Evolutionary conservation across 140 eudicot species (phyloP), one percentile per base, ranked within the genome.

Genomic region (Stevia rebaudiana): DNA sequence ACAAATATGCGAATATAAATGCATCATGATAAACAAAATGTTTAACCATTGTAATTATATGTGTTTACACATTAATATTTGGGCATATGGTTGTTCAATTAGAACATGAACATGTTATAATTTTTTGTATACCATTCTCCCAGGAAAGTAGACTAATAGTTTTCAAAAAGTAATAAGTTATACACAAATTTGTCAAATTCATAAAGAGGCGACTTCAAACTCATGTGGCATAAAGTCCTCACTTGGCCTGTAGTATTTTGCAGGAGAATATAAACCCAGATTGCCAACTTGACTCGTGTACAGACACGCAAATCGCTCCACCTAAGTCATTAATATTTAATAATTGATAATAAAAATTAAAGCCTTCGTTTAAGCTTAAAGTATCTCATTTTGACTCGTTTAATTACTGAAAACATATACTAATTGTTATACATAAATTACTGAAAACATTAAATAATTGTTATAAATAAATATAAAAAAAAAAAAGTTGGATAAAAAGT

Each of bases 171-270:
- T 39, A 31, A 44, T 37, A 31, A 67, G 67, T 59, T 74, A 68
- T 68, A 30, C 56, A 40, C 42, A 64, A 33, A 72, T 40, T 15
- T 37, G 48, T 13, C 39, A 11, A 71, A 13, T 52, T 75, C 21
- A 75, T 6, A 75, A 15, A 10, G 75, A 75, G 18, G 86, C 67
- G 63, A 90, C 82, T 36, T 87, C 98, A 47, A 79, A 77, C 61
- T 92, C 98, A 51, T 92, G 98, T 8, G 96, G 98, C 94, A 92
- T 82, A 79, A 79, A 88, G 55, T 92, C 98, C 57, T 87, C 98
- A 43, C 86, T 81, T 16, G 98, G 96, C 72, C 98, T 85, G 67
- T 92, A 88, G 86, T 92, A 85, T 70, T 88, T 92, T 65, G 88
- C 86, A 0, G 98, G 98, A 42, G 98, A 92, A 64, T 83, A 88